These are phyloP conservation scores for Picea engelmannii DNA, from an alignment of 83 land plant species.

Conservation along the genomic window DNA sequence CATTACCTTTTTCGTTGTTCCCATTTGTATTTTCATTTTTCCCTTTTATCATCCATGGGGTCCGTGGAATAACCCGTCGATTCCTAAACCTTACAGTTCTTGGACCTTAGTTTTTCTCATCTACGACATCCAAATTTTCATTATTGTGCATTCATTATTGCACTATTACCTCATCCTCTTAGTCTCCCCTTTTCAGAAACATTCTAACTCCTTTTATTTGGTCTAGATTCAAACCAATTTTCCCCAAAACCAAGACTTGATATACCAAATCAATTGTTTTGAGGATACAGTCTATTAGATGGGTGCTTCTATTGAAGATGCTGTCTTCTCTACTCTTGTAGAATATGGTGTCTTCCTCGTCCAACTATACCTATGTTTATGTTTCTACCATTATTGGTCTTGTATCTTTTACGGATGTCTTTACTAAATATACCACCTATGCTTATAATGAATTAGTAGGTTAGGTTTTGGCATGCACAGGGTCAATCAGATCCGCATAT, in stretches of 20 bases:
- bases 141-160: constrained; percentile 31
- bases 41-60: constrained; percentile 33
- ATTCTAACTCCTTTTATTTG: constrained; percentile 33
- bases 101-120: constrained; percentile 69
- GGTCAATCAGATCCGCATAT: no score
- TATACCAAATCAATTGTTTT: constrained; percentile 29
- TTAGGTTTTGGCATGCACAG: no score
- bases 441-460: no score
- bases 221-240: constrained; percentile 34
- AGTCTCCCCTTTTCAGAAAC: constrained; percentile 35
- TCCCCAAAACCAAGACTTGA: neutral
- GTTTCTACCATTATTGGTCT: no score
- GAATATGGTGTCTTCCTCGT: no score
- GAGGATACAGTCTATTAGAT: constrained; percentile 39
- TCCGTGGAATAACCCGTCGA: constrained; percentile 20
- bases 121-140: constrained; percentile 51
- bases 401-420: no score
- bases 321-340: no score
- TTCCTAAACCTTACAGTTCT: constrained; percentile 45
- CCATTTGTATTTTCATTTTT: constrained; percentile 33
- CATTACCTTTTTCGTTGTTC: constrained; percentile 10
- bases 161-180: constrained; percentile 12
- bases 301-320: constrained; percentile 7
- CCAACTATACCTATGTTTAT: no score
- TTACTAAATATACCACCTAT: no score